Base-by-base conservation (phyloP, 1,284 basidiomycete species). In the Heimioporus retisporus region DNA sequence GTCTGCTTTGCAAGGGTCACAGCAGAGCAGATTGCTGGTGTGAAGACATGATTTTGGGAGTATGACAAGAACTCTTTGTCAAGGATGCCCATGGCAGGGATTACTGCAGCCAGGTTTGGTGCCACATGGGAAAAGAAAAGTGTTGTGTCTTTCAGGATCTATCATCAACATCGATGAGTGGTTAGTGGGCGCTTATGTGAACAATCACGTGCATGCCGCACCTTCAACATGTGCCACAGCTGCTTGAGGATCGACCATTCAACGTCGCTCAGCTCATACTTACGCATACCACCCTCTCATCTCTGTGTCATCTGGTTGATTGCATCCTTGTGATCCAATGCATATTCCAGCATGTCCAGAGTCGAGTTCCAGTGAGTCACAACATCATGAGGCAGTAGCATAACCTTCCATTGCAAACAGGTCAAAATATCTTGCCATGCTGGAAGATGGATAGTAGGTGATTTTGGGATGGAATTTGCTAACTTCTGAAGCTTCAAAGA, bases 331-430 rank as follows among this genome's bases (percentile, higher is more conserved):
- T 59, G 58, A 21, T 35, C 3, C 19, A 59, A 15, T 3, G 46
- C 28, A n/a, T 59, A 59, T 3, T 40, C 31, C n/a, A 59, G 13
- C 59, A 59, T 59, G 14, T 58, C 43, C 5, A 53, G 40, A 3
- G 13, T 61, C 1, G 53, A 61, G 28, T 61, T 55, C 75, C 73
- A 76, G 13, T 70, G 40, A 2, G 73, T 78, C 2, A 54, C 35
- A 14, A 79, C 71, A 63, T 78, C 69, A 13, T 68, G 46, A 10
- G 73, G 77, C 60, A 78, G 19, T 2, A 14, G 21, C 4, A 3
- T 48, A 8, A 48, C 4, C 10, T 44, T 74, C 18, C 64, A 62
- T 21, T 62, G 25, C 60, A 68, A 43, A 28, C 59, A n/a, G 7
- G 55, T 28, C 16, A 68, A 50, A 21, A 48, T 55, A 2, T 55